These are phyloP conservation scores for Aspergillus sp. DNA, from an alignment of 2,329 filamentous ascomycete species.

Conservation along the genomic window DNA sequence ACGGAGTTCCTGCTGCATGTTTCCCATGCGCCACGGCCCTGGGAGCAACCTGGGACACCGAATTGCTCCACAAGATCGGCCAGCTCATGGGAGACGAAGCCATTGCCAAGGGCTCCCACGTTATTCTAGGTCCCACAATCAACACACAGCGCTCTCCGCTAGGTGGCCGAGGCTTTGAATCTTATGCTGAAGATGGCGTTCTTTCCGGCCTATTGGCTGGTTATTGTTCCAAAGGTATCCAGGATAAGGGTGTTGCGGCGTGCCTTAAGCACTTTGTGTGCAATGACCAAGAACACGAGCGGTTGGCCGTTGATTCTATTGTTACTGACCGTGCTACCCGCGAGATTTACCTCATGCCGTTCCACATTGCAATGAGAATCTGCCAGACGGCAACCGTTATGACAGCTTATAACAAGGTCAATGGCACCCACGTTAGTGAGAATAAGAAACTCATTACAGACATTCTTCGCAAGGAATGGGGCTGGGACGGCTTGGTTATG, in stretches of 20 bases:
- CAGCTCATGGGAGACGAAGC: conserved; percentile 69
- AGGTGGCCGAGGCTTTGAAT: conserved; percentile 84
- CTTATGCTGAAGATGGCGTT: conserved; percentile 79
- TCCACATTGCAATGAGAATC: conserved; percentile 60
- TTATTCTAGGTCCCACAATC: conserved; percentile 74
- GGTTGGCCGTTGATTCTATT: conserved; percentile 44
- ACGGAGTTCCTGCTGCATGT: conserved; percentile 68
- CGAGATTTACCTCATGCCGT: conserved; percentile 65
- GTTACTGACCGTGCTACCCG: conserved; percentile 55
- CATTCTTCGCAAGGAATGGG: conserved; percentile 48
- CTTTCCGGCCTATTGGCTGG: conserved; percentile 73
- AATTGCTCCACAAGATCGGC: conserved; percentile 68
- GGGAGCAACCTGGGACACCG: conserved; percentile 75
- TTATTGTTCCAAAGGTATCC: conserved; percentile 70
- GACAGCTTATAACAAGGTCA: conserved; percentile 60
- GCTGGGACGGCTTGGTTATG: conserved; percentile 48
- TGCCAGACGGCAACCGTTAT: conserved; percentile 57
- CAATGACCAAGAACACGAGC: conserved; percentile 49
- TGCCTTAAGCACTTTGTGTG: conserved; percentile 68
- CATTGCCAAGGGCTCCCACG: conserved; percentile 70
- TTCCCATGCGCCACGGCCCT: conserved; percentile 78
- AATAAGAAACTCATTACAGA: conserved; percentile 42
- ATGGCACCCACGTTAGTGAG: conserved; percentile 50
- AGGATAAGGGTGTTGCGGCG: conserved; percentile 71
- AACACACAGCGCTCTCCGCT: conserved; percentile 81